A percentile compares a stretch with the other conserved stretches of the same genome.
Evolutionary conservation across 257 asterid genomes (phyloP).

Genomic region (Nicotiana undulata): DNA sequence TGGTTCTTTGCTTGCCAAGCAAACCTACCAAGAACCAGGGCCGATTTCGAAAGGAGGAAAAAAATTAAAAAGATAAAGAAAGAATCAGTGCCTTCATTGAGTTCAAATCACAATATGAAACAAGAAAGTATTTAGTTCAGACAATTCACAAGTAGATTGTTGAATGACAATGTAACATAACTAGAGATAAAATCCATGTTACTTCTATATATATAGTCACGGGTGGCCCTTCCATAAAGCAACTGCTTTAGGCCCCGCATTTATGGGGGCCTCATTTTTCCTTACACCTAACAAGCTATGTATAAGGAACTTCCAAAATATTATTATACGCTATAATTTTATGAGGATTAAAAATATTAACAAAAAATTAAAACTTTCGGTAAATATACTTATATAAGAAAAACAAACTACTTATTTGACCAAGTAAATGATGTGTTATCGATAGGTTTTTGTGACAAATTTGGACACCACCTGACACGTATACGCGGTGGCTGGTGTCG

Average conservation of each 20-base stretch:
- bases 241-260: too few species aligned
- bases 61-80: not conserved
- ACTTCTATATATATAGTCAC: too few species aligned
- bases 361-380: not conserved
- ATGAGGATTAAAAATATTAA: not conserved
- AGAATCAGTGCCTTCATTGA: not conserved
- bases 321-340: not conserved
- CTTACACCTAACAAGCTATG: too few species aligned
- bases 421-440: not conserved
- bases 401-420: not conserved
- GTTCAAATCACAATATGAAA: not conserved
- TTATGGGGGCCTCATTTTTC: too few species aligned
- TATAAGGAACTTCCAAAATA: too few species aligned
- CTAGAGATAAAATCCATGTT: too few species aligned
- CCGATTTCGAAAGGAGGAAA: not conserved
- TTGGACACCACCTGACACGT: not conserved
- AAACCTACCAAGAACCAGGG: not conserved
- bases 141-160: not conserved
- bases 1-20: conserved; percentile 12
- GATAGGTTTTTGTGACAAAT: not conserved
- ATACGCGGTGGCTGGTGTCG: not conserved
- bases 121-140: not conserved
- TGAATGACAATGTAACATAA: too few species aligned
- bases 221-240: too few species aligned
- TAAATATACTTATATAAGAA: too few species aligned